A percentile compares a stretch with the other conserved stretches of the same genome.
These are phyloP conservation scores for Nakazawaea laoshanensis DNA, from an alignment of 805 yeast species.

Conservation along the genomic window DNA sequence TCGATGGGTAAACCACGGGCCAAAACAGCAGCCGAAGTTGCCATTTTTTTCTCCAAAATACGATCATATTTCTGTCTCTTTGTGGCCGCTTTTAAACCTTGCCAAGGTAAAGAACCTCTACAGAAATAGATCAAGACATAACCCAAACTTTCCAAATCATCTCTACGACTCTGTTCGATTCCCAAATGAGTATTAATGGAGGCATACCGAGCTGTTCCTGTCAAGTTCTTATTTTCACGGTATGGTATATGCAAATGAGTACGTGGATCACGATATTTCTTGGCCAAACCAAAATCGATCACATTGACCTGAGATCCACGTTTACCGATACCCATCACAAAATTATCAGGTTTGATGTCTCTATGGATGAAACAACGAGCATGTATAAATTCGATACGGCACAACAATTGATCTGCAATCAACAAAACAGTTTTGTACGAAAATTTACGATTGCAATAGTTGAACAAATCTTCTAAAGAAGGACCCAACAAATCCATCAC, in stretches of 20 bases:
- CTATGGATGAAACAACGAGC: slow-evolving; percentile 87
- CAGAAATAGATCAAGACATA: slow-evolving; percentile 91
- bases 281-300: slow-evolving; percentile 90
- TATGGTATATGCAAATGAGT: slow-evolving; percentile 93
- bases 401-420: slow-evolving; percentile 88
- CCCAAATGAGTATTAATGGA: slow-evolving; percentile 94
- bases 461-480: slow-evolving; percentile 88
- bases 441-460: slow-evolving; percentile 90
- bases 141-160: slow-evolving; percentile 91
- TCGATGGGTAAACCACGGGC: slow-evolving; percentile 91
- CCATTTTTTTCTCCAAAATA: slow-evolving; percentile 89
- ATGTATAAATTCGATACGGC: slow-evolving; percentile 92
- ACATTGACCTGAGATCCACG: slow-evolving; percentile 94
- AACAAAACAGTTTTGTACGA: slow-evolving; percentile 88
- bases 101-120: slow-evolving; percentile 97
- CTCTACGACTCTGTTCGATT: slow-evolving; percentile 93
- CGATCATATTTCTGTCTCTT: slow-evolving; percentile 96
- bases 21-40: slow-evolving; percentile 76
- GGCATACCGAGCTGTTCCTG: slow-evolving; percentile 97
- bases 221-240: slow-evolving; percentile 90
- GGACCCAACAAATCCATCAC: slow-evolving; percentile 95
- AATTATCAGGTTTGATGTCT: slow-evolving; percentile 79
- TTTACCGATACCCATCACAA: slow-evolving; percentile 82
- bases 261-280: slow-evolving; percentile 89
- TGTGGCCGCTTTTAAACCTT: slow-evolving; percentile 93